Evolutionary conservation across 345 rosid species (phyloP), one percentile per base, ranked within the genome.

Genomic region (Ceriops zippeliana): DNA sequence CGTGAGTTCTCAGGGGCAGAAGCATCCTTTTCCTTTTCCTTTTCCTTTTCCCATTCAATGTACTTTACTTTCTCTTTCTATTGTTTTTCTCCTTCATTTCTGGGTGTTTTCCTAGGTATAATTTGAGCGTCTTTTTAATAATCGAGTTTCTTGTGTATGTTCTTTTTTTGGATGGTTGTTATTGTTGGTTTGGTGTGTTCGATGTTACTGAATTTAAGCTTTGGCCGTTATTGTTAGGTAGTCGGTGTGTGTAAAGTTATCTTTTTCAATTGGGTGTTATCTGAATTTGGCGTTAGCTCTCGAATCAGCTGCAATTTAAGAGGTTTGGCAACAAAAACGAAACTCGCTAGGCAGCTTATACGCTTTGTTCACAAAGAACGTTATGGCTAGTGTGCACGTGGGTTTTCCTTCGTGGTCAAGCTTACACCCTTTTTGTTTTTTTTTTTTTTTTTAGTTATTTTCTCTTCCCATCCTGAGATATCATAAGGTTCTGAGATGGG

Each of bases 1-100:
- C 51, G 19, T 13, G 49, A 67, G 21, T 52, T 24, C 49, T 37
- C 52, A 54, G 42, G n/a, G 42, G 71, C 7, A 53, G 37, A 64
- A 42, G 17, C 49, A 3, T 42, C 49, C 49, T 42, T 13, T 42
- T 42, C 3, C 4, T 42, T 42, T 42, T 42, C 3, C 4, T 42
- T 42, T 11, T 42, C 4, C 4, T 42, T 13, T 42, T 42, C 49
- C 49, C 49, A 0, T 42, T 42, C 49, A 42, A 42, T 13, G 49
- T 42, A 11, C 49, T 16, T 13, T 2, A 13, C 31, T 49, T 47
- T 24, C 20, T 21, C 37, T 66, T 34, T 56, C 26, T 16, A 22
- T 49, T 53, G 53, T 1, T 31, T 46, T 11, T 46, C 13, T n/a
- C 17, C 24, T 67, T 20, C 2, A 7, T 67, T 24, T 56, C 13